Evolutionary conservation across 2,329 filamentous ascomycete species (phyloP), one percentile per base, ranked within the genome.

Genomic region (Aspergillus sp.): DNA sequence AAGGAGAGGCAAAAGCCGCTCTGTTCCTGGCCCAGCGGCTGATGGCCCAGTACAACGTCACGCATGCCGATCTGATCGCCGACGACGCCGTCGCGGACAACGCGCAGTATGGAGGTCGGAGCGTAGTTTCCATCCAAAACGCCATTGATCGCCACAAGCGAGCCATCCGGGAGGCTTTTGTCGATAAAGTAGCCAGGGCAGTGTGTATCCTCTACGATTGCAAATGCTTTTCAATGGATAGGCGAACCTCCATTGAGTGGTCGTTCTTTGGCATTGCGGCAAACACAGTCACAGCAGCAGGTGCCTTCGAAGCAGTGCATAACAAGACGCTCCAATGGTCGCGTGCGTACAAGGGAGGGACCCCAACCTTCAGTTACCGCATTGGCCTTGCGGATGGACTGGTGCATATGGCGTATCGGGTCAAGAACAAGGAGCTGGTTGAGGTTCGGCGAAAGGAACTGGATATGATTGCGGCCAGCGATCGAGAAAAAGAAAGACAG

Each of bases 321-420:
- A 65, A 64, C 49, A 45, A 57, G 52, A 62, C 61, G 10, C 42
- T 58, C 29, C 53, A 59, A 20, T 64, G 61, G 60, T 55, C 59
- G 3, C 52, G 51, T 45, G 45, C 32, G n/a, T 57, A 62, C 20
- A 60, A 55, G 40, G 54, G 60, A 3, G 56, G 58, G 14, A 49
- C 52, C 10, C 32, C 53, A 6, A 53, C 55, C 17, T 49, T 49
- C 36, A 64, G 60, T 47, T 66, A 64, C 41, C 57, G 60, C 47
- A 47, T 63, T 13, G 60, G 61, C 20, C 55, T 63, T 13, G 57
- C 56, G 14, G 50, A 56, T 42, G 60, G 62, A 13, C 53, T 65
- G 16, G 19, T 49, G 14, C 17, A 49, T 20, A 54, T 63, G 45
- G 60, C 58, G 13, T 53, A 55, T 17, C 43, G 58, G 23, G 58